Conservation (phyloP, 2,329 filamentous ascomycete species). For the Dothideomycetes sp. region DNA sequence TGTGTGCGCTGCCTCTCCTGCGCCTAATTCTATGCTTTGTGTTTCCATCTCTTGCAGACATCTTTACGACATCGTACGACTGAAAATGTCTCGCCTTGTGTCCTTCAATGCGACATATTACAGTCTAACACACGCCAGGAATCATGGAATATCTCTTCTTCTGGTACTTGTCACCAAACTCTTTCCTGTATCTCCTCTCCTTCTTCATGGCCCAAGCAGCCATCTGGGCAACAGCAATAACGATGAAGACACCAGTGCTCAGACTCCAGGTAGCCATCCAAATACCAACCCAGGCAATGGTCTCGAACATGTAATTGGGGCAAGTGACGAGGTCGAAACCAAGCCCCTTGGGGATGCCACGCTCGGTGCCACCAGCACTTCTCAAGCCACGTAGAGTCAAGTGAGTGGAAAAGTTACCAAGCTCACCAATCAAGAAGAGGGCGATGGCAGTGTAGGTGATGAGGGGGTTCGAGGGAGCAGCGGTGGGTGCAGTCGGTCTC, state of each 20-base stretch:
- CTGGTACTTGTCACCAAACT: constrained; percentile 91
- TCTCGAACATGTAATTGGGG: constrained; percentile 95
- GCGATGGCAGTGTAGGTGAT: constrained; percentile 58
- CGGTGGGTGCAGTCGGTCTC: constrained; percentile 57
- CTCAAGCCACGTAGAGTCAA: constrained; percentile 67
- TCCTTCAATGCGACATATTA: not conserved
- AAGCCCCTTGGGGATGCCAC: constrained; percentile 76
- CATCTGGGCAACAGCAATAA: constrained; percentile 69
- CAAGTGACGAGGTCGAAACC: constrained; percentile 83
- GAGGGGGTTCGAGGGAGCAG: constrained; percentile 32
- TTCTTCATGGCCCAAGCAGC: constrained; percentile 80
- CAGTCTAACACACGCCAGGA: constrained; percentile 56
- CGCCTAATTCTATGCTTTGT: no score
- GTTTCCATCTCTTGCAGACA: no score
- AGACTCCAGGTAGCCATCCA: constrained; percentile 70
- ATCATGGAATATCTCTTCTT: constrained; percentile 81
- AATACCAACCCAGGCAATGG: constrained; percentile 75
- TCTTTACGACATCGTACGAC: not conserved
- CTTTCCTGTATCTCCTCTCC: constrained; percentile 77
- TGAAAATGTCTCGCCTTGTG: not conserved
- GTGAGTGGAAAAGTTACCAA: constrained; percentile 72
- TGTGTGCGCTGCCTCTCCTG: no score
- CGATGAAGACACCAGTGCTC: constrained; percentile 65
- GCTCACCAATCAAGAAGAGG: constrained; percentile 67
- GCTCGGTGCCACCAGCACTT: constrained; percentile 67